A percentile compares a stretch with the other conserved stretches of the same genome.
Evolutionary conservation across 805 yeast species (phyloP).

Genomic region (Zygotorulaspora florentina): DNA sequence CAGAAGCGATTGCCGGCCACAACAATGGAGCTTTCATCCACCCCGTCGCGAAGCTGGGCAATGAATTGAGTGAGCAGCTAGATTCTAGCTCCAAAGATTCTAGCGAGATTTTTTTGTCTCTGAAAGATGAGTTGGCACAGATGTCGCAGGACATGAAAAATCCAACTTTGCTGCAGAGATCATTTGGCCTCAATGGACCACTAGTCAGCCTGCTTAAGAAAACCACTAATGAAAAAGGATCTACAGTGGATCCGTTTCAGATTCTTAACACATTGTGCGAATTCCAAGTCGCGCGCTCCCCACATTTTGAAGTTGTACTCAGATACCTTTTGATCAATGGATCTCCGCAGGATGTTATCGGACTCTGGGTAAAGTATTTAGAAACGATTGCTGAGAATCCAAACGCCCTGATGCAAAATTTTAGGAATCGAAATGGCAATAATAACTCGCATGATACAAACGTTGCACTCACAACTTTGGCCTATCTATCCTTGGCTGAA

Average conservation of each 20-base stretch:
- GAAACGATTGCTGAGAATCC: constrained; percentile 20
- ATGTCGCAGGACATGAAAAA: constrained; percentile 13
- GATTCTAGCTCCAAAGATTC: constrained; percentile 7
- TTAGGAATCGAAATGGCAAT: constrained; percentile 10
- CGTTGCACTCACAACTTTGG: constrained; percentile 23
- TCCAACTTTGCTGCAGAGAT: constrained; percentile 16
- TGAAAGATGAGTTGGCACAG: constrained; percentile 13
- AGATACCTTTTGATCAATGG: constrained; percentile 18
- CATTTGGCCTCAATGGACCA: constrained; percentile 21
- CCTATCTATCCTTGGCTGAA: constrained; percentile 26
- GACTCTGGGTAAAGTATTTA: constrained; percentile 32
- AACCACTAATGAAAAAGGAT: constrained; percentile 12
- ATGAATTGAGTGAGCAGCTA: constrained; percentile 11
- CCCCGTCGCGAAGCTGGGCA: constrained; percentile 18
- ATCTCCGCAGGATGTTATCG: constrained; percentile 28
- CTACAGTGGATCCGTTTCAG: constrained; percentile 25
- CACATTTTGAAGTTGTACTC: constrained; percentile 29
- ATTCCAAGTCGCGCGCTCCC: constrained; percentile 26
- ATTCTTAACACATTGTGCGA: constrained; percentile 25
- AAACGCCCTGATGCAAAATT: constrained; percentile 6
- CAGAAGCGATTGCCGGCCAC: neutral
- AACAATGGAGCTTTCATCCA: constrained; percentile 7
- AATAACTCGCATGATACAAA: constrained; percentile 20
- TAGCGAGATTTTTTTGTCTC: constrained; percentile 9
- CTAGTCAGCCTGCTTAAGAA: constrained; percentile 15